Percentiles rank a stretch among this genome's conserved stretches.
Evolutionary conservation across 2,329 filamentous ascomycete genomes (phyloP).

Genomic region (Nemania diffusa): DNA sequence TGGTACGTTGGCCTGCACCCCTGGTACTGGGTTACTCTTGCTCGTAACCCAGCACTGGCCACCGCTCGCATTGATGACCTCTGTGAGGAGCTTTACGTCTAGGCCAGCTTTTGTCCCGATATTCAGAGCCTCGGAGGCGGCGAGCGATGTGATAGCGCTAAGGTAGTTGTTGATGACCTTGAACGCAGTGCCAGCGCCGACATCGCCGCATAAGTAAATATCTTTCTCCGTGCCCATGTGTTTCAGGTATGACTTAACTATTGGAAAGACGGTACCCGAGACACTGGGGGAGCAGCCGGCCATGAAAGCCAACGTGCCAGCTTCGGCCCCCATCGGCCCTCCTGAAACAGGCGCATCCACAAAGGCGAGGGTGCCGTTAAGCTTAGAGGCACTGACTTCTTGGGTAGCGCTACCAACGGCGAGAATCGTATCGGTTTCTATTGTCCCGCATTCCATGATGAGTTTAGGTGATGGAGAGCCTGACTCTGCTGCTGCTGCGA

Average conservation of each 20-base stretch:
- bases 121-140: conserved; percentile 52
- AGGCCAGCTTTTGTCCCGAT: conserved; percentile 53
- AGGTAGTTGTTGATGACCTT: conserved; percentile 82
- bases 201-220: conserved; percentile 71
- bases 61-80: conserved; percentile 76
- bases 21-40: conserved; percentile 49
- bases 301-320: conserved; percentile 53
- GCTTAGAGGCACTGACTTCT: conserved; percentile 45
- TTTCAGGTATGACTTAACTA: conserved; percentile 65
- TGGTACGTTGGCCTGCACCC: conserved; percentile 46
- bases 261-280: conserved; percentile 61
- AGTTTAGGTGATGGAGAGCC: conserved; percentile 37
- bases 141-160: conserved; percentile 73
- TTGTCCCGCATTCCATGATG: conserved; percentile 49
- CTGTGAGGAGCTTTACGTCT: conserved; percentile 61
- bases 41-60: conserved; percentile 57
- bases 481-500: conserved; percentile 26
- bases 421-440: conserved; percentile 51
- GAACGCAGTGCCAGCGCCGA: conserved; percentile 72
- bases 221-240: conserved; percentile 62
- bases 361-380: conserved; percentile 43
- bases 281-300: conserved; percentile 50
- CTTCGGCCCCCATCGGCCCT: conserved; percentile 50
- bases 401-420: conserved; percentile 68
- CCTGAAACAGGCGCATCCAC: conserved; percentile 53